Conservation (phyloP, 2,329 filamentous ascomycete species). For the Anisogramma anomala region DNA sequence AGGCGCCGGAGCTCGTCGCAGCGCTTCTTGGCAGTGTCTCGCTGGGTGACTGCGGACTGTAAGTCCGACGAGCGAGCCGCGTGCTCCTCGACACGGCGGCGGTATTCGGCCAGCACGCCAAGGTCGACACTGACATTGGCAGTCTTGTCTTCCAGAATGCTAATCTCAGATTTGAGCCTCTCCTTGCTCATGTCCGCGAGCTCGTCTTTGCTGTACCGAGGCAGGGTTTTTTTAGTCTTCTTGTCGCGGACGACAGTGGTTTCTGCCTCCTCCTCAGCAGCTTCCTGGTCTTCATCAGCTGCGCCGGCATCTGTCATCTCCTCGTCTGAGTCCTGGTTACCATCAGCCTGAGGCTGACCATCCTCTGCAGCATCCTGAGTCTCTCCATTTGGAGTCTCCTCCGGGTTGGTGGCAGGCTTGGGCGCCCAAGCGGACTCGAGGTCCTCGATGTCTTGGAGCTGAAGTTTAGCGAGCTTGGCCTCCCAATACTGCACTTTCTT, state of each 20-base stretch:
- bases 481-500: conserved; percentile 77
- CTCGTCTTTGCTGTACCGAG: conserved; percentile 64
- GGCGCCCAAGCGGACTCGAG: conserved; percentile 33
- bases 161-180: conserved; percentile 49
- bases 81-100: conserved; percentile 29
- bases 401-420: conserved; percentile 20
- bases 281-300: conserved; percentile 17
- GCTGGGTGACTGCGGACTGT: conserved; percentile 60
- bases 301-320: conserved; percentile 19
- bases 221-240: conserved; percentile 47
- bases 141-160: conserved; percentile 55
- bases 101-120: conserved; percentile 48
- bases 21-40: conserved; percentile 81
- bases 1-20: conserved; percentile 85
- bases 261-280: conserved; percentile 18
- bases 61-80: conserved; percentile 59
- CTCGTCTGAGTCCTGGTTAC: conserved; percentile 19
- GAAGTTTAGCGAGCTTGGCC: conserved; percentile 76
- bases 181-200: conserved; percentile 55
- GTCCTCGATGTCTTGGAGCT: conserved; percentile 69
- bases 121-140: conserved; percentile 82
- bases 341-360: conserved; percentile 17
- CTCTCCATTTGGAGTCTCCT: conserved; percentile 20
- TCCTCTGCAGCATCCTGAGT: conserved; percentile 20
- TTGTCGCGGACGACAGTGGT: conserved; percentile 18